A percentile compares a stretch with the other conserved stretches of the same genome.
phyloP scores from a whole-genome alignment of 164 flowering plant genomes.

The Annona cherimola region DNA sequence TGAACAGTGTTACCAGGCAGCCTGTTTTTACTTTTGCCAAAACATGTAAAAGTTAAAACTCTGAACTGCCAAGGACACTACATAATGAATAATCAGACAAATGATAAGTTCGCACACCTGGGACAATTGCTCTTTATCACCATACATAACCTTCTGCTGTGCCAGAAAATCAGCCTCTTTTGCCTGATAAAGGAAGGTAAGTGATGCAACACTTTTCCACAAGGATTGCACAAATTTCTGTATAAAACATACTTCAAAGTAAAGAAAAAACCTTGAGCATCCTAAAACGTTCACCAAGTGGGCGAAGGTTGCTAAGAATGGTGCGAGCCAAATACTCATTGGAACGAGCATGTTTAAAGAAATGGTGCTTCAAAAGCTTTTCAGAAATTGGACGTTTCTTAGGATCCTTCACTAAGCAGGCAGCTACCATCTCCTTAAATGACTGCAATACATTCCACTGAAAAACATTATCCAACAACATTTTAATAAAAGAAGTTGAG shows the following conservation, averaged over 20 bases:
- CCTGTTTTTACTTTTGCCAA: not conserved
- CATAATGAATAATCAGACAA: constrained; percentile 2
- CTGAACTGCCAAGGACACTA: not conserved
- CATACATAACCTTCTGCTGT: constrained; percentile 67
- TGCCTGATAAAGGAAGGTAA: constrained; percentile 34
- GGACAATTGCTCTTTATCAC: constrained; percentile 76
- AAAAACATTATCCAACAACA: constrained; percentile 3
- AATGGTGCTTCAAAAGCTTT: constrained; percentile 82
- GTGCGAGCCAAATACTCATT: constrained; percentile 54
- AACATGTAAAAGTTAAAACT: not conserved
- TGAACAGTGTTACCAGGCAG: not conserved
- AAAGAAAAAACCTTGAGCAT: constrained; percentile 58
- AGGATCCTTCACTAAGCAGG: constrained; percentile 97
- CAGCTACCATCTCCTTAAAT: constrained; percentile 74
- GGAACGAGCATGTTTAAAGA: constrained; percentile 73
- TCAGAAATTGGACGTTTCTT: constrained; percentile 88
- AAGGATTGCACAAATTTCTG: not conserved
- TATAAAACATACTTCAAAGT: constrained; percentile 3
- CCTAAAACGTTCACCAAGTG: constrained; percentile 88
- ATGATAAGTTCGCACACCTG: constrained; percentile 41
- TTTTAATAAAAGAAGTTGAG: constrained; percentile 14
- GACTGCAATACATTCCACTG: constrained; percentile 43
- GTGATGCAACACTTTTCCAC: not conserved
- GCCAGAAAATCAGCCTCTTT: constrained; percentile 79
- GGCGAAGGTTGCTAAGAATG: constrained; percentile 68